Evolutionary conservation across 345 rosid genomes (phyloP).

Genomic region (Microthlaspi erraticum): DNA sequence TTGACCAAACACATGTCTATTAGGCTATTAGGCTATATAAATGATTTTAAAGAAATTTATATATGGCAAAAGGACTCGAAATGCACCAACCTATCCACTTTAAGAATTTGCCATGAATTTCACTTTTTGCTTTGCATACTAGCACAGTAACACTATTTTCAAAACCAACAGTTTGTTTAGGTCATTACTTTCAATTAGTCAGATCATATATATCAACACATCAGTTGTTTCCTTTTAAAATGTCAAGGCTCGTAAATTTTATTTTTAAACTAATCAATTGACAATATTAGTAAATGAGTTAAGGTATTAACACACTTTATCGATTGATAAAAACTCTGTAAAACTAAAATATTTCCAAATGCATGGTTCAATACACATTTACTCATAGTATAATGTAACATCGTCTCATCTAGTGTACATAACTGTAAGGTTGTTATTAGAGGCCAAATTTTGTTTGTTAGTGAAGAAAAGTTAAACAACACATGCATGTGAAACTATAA

Average conservation of each 20-base stretch:
- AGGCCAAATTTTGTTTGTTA: constrained; percentile 1
- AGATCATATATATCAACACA: background rate
- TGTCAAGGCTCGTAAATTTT: background rate
- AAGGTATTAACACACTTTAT: background rate
- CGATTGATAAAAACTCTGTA: no score
- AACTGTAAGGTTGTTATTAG: no score
- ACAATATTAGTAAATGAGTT: background rate
- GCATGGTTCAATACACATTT: no score
- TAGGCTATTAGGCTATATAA: background rate
- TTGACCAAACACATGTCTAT: constrained; percentile 30
- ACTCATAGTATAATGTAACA: no score
- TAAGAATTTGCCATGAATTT: background rate
- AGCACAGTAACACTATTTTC: background rate
- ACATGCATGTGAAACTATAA: background rate
- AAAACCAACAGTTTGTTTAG: background rate
- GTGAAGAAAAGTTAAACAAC: background rate
- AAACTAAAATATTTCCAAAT: no score
- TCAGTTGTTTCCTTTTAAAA: background rate
- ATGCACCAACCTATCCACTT: constrained; percentile 9
- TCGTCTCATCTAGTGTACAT: no score
- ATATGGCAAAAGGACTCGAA: constrained; percentile 14
- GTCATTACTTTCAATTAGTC: background rate
- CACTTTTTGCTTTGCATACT: constrained; percentile 1
- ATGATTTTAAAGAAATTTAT: background rate
- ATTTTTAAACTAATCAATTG: background rate